phyloP scores from a whole-genome alignment of 768 basidiomycete genomes.

The Suillus alpinus region DNA sequence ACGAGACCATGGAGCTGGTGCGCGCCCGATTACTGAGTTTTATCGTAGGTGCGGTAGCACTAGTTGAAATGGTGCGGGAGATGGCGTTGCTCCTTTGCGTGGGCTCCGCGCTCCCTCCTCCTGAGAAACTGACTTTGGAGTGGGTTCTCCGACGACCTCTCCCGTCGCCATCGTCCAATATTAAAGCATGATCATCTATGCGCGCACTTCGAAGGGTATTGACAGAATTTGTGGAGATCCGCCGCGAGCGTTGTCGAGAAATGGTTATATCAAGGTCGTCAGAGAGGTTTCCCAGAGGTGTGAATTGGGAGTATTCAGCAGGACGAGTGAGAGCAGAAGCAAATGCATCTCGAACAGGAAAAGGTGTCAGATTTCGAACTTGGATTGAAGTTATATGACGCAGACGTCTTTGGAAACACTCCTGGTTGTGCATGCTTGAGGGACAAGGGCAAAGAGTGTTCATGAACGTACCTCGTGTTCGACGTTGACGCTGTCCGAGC shows the following conservation, averaged over 20 bases:
- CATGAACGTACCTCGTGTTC: not conserved
- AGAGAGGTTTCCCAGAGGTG: slow-evolving; percentile 51
- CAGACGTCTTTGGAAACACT: slow-evolving; percentile 54
- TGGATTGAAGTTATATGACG: slow-evolving; percentile 73
- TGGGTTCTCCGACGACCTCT: slow-evolving; percentile 43
- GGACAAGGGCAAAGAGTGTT: not conserved
- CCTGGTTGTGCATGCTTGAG: slow-evolving; percentile 11
- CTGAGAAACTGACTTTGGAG: slow-evolving; percentile 43
- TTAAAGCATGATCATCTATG: slow-evolving; percentile 40
- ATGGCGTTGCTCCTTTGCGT: slow-evolving; percentile 7
- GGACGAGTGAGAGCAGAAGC: slow-evolving; percentile 74
- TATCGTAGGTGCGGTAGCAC: slow-evolving; percentile 27
- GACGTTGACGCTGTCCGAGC: slow-evolving; percentile 8
- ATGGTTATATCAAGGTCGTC: slow-evolving; percentile 71
- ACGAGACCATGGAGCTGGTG: slow-evolving; percentile 54
- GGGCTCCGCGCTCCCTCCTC: slow-evolving; percentile 16
- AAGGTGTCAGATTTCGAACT: slow-evolving; percentile 81
- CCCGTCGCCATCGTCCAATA: slow-evolving; percentile 29
- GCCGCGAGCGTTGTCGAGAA: slow-evolving; percentile 55
- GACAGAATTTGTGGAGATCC: slow-evolving; percentile 58
- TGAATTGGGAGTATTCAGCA: slow-evolving; percentile 58
- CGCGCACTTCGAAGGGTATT: slow-evolving; percentile 45
- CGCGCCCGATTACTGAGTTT: slow-evolving; percentile 41
- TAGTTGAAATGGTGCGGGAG: slow-evolving; percentile 17
- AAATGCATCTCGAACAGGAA: slow-evolving; percentile 71